Evolutionary conservation across 768 basidiomycete species (phyloP).

Genomic region (Crepidotus variabilis): DNA sequence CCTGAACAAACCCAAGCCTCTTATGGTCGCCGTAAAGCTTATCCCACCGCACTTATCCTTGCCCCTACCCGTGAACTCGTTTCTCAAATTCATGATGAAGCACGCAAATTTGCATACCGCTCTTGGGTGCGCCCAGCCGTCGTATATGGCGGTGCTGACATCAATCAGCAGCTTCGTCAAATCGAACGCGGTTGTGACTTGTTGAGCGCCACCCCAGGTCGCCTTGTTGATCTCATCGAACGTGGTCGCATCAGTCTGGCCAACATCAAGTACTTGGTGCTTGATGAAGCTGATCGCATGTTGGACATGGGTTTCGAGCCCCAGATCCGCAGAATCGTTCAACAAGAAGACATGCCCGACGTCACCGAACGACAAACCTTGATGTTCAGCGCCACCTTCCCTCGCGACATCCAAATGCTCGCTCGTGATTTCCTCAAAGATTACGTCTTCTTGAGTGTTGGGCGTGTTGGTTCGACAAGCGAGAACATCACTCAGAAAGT

Average conservation of each 20-base stretch:
- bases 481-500: slow-evolving; percentile 99
- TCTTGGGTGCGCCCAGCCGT: slow-evolving; percentile 99
- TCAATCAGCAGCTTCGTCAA: slow-evolving; percentile 87
- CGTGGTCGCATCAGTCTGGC: slow-evolving; percentile 94
- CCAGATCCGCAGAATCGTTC: slow-evolving; percentile 96
- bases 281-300: slow-evolving; percentile 99
- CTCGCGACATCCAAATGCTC: slow-evolving; percentile 96
- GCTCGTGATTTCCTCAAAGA: slow-evolving; percentile 97
- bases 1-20: slow-evolving; percentile 47
- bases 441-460: slow-evolving; percentile 98
- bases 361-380: slow-evolving; percentile 90
- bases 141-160: slow-evolving; percentile 98
- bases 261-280: slow-evolving; percentile 96
- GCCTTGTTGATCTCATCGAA: slow-evolving; percentile 97
- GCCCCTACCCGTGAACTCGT: slow-evolving; percentile 99
- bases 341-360: slow-evolving; percentile 98
- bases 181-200: slow-evolving; percentile 98
- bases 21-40: slow-evolving; percentile 84
- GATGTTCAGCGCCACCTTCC: slow-evolving; percentile 99
- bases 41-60: slow-evolving; percentile 94
- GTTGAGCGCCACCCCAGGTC: slow-evolving; percentile 94
- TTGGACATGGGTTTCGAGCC: slow-evolving; percentile 99
- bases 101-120: slow-evolving; percentile 97
- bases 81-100: slow-evolving; percentile 98
- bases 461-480: slow-evolving; percentile 96